Evolutionary conservation across 139 green algal species (phyloP).

Genomic region (Chlorella sp.): DNA sequence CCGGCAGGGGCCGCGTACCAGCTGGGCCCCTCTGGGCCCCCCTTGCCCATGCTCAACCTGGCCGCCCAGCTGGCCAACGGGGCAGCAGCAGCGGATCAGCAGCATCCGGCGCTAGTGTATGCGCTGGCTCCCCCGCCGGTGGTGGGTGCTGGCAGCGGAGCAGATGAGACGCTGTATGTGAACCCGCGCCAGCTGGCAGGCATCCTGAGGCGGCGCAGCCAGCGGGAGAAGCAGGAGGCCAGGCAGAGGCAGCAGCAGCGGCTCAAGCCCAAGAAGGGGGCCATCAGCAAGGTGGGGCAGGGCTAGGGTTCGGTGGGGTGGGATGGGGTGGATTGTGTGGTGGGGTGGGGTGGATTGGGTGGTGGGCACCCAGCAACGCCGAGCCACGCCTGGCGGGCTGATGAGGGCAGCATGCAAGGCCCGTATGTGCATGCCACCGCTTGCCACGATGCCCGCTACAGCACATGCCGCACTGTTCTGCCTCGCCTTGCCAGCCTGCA

Average conservation of each 20-base stretch:
- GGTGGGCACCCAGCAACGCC: not conserved
- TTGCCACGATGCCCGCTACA: too few relatives aligned
- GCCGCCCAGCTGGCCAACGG: not conserved
- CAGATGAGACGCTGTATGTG: not conserved
- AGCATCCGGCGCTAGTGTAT: not conserved
- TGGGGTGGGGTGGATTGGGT: not conserved
- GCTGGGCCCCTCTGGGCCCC: too few relatives aligned
- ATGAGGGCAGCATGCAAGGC: not conserved
- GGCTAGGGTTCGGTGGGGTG: not conserved
- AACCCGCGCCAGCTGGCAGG: slow-evolving; percentile 11
- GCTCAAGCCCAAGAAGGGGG: not conserved
- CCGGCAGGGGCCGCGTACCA: not conserved
- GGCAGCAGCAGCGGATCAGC: not conserved
- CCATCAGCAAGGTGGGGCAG: not conserved
- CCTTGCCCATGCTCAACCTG: too few relatives aligned
- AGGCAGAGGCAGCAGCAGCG: not conserved
- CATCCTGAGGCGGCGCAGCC: slow-evolving; percentile 21
- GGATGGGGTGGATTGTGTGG: too few relatives aligned
- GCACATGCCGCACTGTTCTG: too few relatives aligned
- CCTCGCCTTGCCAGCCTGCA: too few relatives aligned
- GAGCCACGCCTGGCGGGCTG: not conserved
- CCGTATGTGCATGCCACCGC: not conserved
- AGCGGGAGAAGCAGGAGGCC: slow-evolving; percentile 14
- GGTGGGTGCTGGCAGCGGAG: not conserved
- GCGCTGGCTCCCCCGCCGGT: not conserved